Conservation (phyloP, 2,329 filamentous ascomycete species). For the Coniochaeta ligniaria region DNA sequence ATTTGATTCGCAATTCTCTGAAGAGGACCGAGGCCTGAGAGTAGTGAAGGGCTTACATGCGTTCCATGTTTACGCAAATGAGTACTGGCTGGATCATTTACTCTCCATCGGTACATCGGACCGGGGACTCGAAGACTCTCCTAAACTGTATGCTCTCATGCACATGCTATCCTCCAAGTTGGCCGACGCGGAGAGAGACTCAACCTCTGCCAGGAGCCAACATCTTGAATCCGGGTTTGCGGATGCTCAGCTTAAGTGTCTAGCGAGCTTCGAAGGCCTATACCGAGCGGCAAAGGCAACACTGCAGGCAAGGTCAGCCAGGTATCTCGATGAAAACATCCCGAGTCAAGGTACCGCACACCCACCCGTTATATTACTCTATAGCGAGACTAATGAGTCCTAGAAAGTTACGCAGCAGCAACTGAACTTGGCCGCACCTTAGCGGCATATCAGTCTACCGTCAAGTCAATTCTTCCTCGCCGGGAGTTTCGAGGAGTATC, state of each 20-base stretch:
- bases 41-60: constrained; percentile 20
- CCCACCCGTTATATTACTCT: neutral
- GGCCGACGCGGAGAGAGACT: neutral
- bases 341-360: neutral
- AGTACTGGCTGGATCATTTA: constrained; percentile 22
- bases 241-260: neutral
- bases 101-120: constrained; percentile 5
- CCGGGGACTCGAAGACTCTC: neutral
- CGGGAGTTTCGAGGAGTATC: constrained; percentile 1
- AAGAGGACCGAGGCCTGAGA: constrained; percentile 4
- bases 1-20: constrained; percentile 1
- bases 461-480: constrained; percentile 5
- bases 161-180: neutral
- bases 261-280: neutral
- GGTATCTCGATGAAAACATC: neutral
- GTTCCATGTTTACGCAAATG: constrained; percentile 20
- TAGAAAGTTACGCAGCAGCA: neutral
- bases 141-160: constrained; percentile 2
- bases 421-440: neutral
- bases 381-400: neutral
- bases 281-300: neutral
- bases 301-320: neutral
- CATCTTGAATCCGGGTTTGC: neutral
- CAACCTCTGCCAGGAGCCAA: neutral
- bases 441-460: constrained; percentile 4